Conservation (phyloP, 2,329 filamentous ascomycete species). For the Penicillium sp. region DNA sequence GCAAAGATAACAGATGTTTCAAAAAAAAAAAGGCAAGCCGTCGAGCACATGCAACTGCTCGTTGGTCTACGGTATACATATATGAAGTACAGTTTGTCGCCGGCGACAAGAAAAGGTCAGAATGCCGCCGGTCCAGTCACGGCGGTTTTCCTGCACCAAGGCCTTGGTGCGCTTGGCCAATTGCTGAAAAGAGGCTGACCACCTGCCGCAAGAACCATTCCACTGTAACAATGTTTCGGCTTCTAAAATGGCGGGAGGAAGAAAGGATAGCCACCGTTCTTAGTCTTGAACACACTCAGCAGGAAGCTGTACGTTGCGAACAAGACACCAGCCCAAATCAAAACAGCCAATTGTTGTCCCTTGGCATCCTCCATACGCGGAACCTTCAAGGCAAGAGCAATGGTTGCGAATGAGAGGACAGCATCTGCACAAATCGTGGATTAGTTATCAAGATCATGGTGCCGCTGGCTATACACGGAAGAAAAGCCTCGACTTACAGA, state of each 20-base stretch:
- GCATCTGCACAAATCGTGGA: constrained; percentile 57
- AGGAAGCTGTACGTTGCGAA: constrained; percentile 91
- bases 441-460: background rate
- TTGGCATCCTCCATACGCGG: constrained; percentile 80
- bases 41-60: background rate
- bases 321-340: constrained; percentile 76
- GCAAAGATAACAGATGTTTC: background rate
- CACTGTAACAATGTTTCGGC: background rate
- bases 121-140: background rate
- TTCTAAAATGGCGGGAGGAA: constrained; percentile 83
- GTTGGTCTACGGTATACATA: constrained; percentile 18
- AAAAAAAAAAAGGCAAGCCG: background rate
- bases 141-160: background rate
- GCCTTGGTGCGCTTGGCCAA: background rate
- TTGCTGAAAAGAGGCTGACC: background rate
- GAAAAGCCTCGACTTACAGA: constrained; percentile 67
- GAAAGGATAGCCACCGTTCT: constrained; percentile 95
- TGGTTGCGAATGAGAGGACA: constrained; percentile 82
- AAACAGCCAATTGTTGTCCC: constrained; percentile 76
- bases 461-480: constrained; percentile 11
- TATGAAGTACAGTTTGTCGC: constrained; percentile 14
- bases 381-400: constrained; percentile 87
- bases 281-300: constrained; percentile 87
- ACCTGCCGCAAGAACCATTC: background rate
- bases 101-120: constrained; percentile 9